Base-by-base conservation (phyloP, 768 basidiomycete species). In the Russula abietina region DNA sequence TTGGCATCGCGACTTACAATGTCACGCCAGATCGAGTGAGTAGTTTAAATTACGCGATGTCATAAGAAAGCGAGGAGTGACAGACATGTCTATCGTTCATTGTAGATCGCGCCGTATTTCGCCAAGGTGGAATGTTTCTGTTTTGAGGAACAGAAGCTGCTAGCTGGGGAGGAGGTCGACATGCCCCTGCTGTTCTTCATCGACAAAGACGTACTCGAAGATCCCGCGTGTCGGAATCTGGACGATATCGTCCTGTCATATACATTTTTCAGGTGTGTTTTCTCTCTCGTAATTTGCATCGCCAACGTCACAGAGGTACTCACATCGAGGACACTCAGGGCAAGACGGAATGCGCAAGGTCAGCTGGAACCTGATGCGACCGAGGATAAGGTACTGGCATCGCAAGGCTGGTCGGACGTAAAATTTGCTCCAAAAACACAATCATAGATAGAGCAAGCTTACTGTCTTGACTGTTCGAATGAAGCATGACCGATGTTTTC, bases 61-160 rank as follows among this genome's bases (percentile, higher is more conserved):
- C 28, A 46, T 33, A 11, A 19, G 33, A 7, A 11, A n/a, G 22
- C 7, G 43, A n/a, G 43, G n/a, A 30, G 24, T 48, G 56, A 62
- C 26, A 32, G 39, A 33, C 30, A 30, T 16, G 19, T 50, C 55
- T 28, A 16, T 26, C 26, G 38, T 24, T 22, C 4, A 11, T 10
- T 57, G n/a, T 70, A 98, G 96, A 83, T 98, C 68, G 97, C 97
- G 10, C 94, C 96, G 0, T 98, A 98, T 74, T 99, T 99, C 71
- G 93, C 95, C 55, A 99, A 99, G 77, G 93, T 99, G 14, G 97
- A 99, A 74, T 99, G 97, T 68, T 99, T 99, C 79, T 99, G 97
- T 75, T 99, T 99, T 68, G 97, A 99, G 73, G 97, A 99, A 72
- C 97, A 99, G 75, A 90, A 87, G 69, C 83, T 99, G 11, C 78